phyloP scores from a whole-genome alignment of 2,329 filamentous ascomycete species.

The Cryphonectria carpinicola region DNA sequence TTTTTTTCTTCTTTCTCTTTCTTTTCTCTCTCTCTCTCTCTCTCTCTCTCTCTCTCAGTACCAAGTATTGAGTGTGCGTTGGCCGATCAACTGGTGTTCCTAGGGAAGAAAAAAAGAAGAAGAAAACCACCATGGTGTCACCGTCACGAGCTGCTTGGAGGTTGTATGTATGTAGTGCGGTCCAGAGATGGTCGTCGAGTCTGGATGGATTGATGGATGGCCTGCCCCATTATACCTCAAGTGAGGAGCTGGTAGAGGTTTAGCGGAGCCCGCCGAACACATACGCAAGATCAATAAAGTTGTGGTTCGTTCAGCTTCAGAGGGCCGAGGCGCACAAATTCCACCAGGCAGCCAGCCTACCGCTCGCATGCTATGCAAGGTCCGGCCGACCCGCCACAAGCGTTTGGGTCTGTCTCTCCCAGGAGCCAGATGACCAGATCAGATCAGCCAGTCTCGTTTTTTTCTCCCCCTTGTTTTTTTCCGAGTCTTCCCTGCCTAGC shows the following conservation, averaged over 20 bases:
- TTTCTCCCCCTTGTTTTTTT: no score
- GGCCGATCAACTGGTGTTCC: background rate
- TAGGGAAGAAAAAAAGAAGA: background rate
- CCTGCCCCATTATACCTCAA: background rate
- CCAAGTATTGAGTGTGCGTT: background rate
- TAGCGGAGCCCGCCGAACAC: background rate
- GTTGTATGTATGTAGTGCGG: background rate
- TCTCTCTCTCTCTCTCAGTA: background rate
- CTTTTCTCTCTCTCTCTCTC: background rate
- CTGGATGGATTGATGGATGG: background rate
- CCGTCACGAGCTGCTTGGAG: no score
- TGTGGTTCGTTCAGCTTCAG: background rate
- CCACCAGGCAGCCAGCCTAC: constrained; percentile 10
- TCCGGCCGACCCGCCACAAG: constrained; percentile 11
- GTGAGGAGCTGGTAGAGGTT: background rate
- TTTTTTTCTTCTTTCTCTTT: no score
- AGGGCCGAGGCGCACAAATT: background rate
- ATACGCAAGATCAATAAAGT: background rate
- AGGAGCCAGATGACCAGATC: background rate
- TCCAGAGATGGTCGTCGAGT: background rate
- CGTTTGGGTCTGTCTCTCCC: background rate
- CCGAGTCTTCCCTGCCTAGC: background rate
- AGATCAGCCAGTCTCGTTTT: background rate
- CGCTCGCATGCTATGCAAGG: constrained; percentile 1
- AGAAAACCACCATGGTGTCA: no score